Conservation (phyloP, 805 yeast genomes). For the Myxozyma udenii region DNA sequence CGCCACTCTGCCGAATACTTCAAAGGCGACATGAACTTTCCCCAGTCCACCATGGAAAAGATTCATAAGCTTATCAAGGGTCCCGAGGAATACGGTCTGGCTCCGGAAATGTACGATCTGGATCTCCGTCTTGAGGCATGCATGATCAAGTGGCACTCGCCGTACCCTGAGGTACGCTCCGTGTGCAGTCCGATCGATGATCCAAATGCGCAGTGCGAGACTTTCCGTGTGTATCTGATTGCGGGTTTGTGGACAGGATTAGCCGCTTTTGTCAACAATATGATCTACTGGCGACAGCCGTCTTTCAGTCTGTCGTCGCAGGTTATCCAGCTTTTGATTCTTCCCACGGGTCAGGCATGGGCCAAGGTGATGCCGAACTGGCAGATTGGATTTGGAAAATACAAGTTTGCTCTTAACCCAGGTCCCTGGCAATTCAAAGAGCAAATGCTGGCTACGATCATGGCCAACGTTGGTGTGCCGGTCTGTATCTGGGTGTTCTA, state of each 20-base stretch:
- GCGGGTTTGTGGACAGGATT: conserved; percentile 52
- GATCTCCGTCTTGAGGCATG: conserved; percentile 46
- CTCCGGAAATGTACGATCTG: conserved; percentile 25
- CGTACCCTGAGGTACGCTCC: conserved; percentile 56
- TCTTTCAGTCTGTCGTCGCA: conserved; percentile 48
- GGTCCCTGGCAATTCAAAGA: conserved; percentile 66
- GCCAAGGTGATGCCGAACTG: conserved; percentile 43
- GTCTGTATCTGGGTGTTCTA: conserved; percentile 1
- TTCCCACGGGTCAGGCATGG: conserved; percentile 52
- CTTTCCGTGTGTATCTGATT: conserved; percentile 52
- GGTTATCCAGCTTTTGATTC: conserved; percentile 57
- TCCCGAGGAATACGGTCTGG: conserved; percentile 11
- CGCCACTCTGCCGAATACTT: conserved; percentile 41
- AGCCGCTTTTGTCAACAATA: conserved; percentile 56
- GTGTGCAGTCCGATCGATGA: conserved; percentile 42
- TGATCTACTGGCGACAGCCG: conserved; percentile 57
- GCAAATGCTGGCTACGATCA: conserved; percentile 57
- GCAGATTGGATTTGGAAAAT: conserved; percentile 34
- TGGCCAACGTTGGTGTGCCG: conserved; percentile 24
- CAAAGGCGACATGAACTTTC: conserved; percentile 47
- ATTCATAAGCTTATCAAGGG: conserved; percentile 28
- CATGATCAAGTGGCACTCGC: conserved; percentile 45
- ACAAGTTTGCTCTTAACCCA: conserved; percentile 50
- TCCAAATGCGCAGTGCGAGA: conserved; percentile 46
- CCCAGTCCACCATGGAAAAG: conserved; percentile 39